Percentiles rank a stretch among this genome's conserved stretches.
Evolutionary conservation across 495 filamentous ascomycete species (phyloP).

Genomic region (Chaetomium fimeti): DNA sequence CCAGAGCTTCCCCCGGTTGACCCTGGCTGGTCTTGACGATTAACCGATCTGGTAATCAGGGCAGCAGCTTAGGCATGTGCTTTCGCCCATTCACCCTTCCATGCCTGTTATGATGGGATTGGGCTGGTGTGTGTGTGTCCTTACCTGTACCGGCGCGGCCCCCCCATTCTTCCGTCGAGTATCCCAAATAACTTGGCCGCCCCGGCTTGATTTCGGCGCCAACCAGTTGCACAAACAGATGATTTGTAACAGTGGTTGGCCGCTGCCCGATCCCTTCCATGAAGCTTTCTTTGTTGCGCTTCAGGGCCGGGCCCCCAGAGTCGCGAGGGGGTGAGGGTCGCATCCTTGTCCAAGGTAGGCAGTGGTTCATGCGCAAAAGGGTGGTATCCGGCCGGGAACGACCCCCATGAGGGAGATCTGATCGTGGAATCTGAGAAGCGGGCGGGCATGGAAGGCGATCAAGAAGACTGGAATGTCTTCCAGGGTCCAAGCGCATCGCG

Average conservation of each 20-base stretch:
- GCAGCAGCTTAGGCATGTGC: slow-evolving; percentile 14
- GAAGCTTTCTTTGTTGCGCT: slow-evolving; percentile 28
- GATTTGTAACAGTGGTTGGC: background rate
- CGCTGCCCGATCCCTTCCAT: background rate
- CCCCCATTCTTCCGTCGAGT: slow-evolving; percentile 8
- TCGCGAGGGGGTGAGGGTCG: slow-evolving; percentile 17
- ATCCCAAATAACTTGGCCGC: background rate
- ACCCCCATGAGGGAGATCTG: slow-evolving; percentile 37
- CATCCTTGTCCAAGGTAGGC: slow-evolving; percentile 31
- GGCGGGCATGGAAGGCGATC: slow-evolving; percentile 37
- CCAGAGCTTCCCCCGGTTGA: slow-evolving; percentile 27
- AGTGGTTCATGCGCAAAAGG: slow-evolving; percentile 36
- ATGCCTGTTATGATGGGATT: slow-evolving; percentile 16
- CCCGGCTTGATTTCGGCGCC: slow-evolving; percentile 14
- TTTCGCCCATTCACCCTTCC: slow-evolving; percentile 17
- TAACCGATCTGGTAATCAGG: slow-evolving; percentile 36
- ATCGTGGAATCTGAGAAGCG: slow-evolving; percentile 35
- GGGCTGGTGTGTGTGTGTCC: background rate
- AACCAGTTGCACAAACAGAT: background rate
- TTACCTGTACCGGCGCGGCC: background rate
- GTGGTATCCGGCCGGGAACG: slow-evolving; percentile 39
- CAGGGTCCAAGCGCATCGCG: slow-evolving; percentile 18
- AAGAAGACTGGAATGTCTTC: slow-evolving; percentile 34
- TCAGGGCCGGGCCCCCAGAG: slow-evolving; percentile 8
- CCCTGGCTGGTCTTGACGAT: slow-evolving; percentile 27